Conservation (phyloP, 257 asterid genomes). For the Penstemon newberryi region DNA sequence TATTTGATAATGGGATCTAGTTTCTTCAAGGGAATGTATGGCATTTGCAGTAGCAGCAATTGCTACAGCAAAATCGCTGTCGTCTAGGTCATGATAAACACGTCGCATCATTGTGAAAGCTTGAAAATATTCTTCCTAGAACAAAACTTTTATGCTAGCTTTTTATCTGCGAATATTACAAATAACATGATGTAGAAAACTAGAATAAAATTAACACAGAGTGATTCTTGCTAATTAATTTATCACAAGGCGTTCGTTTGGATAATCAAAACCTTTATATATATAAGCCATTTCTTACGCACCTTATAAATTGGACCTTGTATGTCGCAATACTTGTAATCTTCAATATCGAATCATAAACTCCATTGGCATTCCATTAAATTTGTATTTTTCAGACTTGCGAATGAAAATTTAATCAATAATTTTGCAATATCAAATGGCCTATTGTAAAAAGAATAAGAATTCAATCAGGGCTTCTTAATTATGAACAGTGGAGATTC, state of each 20-base stretch:
- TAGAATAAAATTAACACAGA: no score
- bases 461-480: neutral
- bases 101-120: constrained; percentile 24
- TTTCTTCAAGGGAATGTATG: constrained; percentile 45
- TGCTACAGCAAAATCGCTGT: constrained; percentile 48
- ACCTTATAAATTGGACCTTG: no score
- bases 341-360: no score
- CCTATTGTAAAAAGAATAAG: neutral
- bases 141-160: neutral
- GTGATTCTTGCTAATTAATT: no score
- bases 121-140: neutral
- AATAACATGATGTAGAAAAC: no score
- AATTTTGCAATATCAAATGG: neutral
- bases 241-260: no score
- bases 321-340: no score
- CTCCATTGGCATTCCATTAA: no score
- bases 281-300: no score
- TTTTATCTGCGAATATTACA: neutral
- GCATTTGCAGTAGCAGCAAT: constrained; percentile 71
- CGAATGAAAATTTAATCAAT: neutral
- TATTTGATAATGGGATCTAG: constrained; percentile 16
- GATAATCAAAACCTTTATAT: no score
- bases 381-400: no score
- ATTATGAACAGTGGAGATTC: neutral
- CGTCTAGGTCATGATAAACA: constrained; percentile 37